Evolutionary conservation across 192 early-diverging fungal genomes (phyloP), one percentile per base, ranked within the genome.

Genomic region (Globomyces pollinis-pini): DNA sequence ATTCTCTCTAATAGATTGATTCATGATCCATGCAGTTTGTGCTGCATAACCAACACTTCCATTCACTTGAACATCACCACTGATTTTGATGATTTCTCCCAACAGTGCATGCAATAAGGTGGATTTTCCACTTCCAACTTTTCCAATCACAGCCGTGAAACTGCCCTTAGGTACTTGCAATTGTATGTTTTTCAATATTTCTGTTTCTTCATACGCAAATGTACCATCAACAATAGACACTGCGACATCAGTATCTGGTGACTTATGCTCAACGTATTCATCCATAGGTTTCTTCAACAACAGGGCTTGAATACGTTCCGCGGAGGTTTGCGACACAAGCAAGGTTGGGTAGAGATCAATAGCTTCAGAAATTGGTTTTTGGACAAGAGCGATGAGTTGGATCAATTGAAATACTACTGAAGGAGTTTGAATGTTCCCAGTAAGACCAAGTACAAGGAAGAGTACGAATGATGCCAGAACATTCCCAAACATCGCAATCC

Each of bases 21-120:
- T 87, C 67, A 84, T 80, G 32, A 94, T 86, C 91, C 91, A 94
- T 2, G 90, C 84, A 32, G 78, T 72, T 66, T 91, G 91, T 39
- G 81, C 71, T 12, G 76, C 70, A 53, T 89, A 90, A 8, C 79
- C 84, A 18, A 92, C 69, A 0, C 63, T 69, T 0, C 87, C 86
- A 31, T 68, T 66, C 5, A 86, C 62, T 0, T 61, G 51, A 0
- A 87, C 79, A 1, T 60, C 53, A 0, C 87, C 87, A 26, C 43
- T 35, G 4, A 60, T 56, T 62, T 79, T 76, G 39, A 69, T 73
- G 65, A 88, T 77, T 50, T 90, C 89, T n/a, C 91, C 88, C 4
- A 89, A 68, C 50, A 93, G 67, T 7, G 87, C 78, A 38, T 76
- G 73, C 0, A 93, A 64, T 24, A 93, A 64, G 6, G 88, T 83